These are phyloP conservation scores for Simplicillium aogashimaense DNA, from an alignment of 2,329 filamentous ascomycete genomes.

Conservation along the genomic window DNA sequence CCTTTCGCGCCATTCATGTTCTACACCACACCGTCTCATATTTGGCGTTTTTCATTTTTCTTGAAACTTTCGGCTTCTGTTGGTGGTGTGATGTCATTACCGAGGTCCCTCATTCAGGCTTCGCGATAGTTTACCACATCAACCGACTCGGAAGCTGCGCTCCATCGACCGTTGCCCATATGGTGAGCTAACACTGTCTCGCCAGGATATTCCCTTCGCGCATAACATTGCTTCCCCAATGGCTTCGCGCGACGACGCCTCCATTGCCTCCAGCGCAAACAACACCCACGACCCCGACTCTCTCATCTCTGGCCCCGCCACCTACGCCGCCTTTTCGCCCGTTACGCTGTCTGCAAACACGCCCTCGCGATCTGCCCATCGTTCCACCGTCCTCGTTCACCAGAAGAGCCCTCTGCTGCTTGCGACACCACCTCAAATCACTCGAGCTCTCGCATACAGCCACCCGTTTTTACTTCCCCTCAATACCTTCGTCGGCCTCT, in stretches of 20 bases:
- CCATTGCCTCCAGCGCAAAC: conserved; percentile 18
- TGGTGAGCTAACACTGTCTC: no score
- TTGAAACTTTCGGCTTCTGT: no score
- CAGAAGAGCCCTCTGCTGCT: conserved; percentile 91
- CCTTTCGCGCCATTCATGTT: no score
- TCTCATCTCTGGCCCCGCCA: conserved; percentile 43
- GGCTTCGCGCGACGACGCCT: conserved; percentile 27
- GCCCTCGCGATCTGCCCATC: conserved; percentile 51
- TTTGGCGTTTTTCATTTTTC: no score
- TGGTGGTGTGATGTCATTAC: no score
- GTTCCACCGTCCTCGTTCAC: conserved; percentile 88
- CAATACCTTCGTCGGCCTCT: conserved; percentile 72
- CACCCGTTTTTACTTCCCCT: conserved; percentile 87
- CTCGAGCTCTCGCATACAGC: conserved; percentile 86
- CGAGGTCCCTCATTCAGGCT: no score
- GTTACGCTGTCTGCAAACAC: conserved; percentile 62
- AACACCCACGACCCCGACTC: conserved; percentile 13
- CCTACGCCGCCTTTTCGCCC: conserved; percentile 84
- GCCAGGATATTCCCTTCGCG: conserved; percentile 15
- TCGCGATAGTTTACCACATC: no score
- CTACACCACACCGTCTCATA: no score
- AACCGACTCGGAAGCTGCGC: no score
- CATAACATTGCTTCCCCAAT: conserved; percentile 13
- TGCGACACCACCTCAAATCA: conserved; percentile 90
- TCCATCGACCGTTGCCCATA: no score